Evolutionary conservation across 2,329 filamentous ascomycete species (phyloP).

Genomic region (Colletotrichum tabaci): DNA sequence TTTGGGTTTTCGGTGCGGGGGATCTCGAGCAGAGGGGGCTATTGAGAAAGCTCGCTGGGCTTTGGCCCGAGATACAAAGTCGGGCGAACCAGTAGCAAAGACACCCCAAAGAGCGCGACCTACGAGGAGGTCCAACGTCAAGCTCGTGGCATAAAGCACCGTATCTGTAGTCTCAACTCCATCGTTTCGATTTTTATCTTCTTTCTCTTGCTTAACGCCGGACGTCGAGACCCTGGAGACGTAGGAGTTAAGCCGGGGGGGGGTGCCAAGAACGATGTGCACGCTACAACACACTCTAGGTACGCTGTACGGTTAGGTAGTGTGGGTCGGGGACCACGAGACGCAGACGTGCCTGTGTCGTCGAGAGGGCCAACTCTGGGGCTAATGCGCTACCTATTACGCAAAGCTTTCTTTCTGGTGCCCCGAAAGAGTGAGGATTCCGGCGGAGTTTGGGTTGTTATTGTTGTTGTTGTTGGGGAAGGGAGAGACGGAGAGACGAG

Average conservation of each 20-base stretch:
- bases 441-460: constrained; percentile 9
- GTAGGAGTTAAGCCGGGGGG: constrained; percentile 15
- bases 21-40: constrained; percentile 2
- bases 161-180: background rate
- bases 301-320: too few species aligned
- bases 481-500: constrained; percentile 2
- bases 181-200: background rate
- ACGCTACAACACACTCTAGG: too few species aligned
- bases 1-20: constrained; percentile 32
- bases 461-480: background rate
- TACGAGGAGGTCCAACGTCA: background rate
- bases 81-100: constrained; percentile 28
- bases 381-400: background rate
- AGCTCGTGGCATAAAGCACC: constrained; percentile 32
- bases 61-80: constrained; percentile 26
- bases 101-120: constrained; percentile 19
- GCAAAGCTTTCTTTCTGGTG: background rate
- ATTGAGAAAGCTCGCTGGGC: constrained; percentile 14
- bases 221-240: background rate
- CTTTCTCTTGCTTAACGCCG: background rate
- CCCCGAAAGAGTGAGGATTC: background rate
- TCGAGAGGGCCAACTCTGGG: constrained; percentile 25
- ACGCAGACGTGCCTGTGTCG: constrained; percentile 12
- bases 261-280: background rate
- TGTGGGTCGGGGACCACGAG: background rate